A percentile compares a stretch with the other conserved stretches of the same genome.
These are phyloP conservation scores for Noccaea bulbosa DNA, from an alignment of 345 rosid genomes.

Conservation along the genomic window DNA sequence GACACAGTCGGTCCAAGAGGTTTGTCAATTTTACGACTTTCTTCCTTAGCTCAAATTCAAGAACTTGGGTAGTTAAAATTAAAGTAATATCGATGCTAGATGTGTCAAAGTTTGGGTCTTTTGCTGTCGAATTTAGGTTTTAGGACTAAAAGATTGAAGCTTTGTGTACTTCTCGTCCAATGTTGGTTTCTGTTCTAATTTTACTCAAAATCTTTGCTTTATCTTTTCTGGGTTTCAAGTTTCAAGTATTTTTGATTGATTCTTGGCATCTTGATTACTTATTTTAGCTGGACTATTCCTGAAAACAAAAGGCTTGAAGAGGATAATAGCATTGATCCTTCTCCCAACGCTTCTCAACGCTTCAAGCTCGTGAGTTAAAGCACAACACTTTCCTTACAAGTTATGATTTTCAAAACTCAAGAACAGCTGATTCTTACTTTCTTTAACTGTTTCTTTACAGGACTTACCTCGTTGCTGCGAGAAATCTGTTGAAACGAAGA, in stretches of 20 bases:
- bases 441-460: slow-evolving; percentile 42
- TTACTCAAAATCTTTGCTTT: slow-evolving; percentile 35
- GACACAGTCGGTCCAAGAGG: slow-evolving; percentile 95
- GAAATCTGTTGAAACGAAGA: slow-evolving; percentile 50
- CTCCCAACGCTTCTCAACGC: slow-evolving; percentile 52
- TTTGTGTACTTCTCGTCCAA: slow-evolving; percentile 23
- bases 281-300: slow-evolving; percentile 62
- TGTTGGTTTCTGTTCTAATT: slow-evolving; percentile 11
- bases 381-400: slow-evolving; percentile 5
- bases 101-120: slow-evolving; percentile 37
- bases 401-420: not conserved
- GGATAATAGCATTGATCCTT: slow-evolving; percentile 48
- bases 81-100: slow-evolving; percentile 23
- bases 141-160: slow-evolving; percentile 17
- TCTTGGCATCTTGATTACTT: slow-evolving; percentile 39
- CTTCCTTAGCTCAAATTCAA: slow-evolving; percentile 21
- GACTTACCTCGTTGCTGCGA: slow-evolving; percentile 55
- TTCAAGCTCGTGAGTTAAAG: slow-evolving; percentile 61
- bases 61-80: slow-evolving; percentile 4
- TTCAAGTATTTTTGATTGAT: slow-evolving; percentile 32
- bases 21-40: slow-evolving; percentile 42
- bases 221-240: slow-evolving; percentile 20
- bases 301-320: slow-evolving; percentile 62
- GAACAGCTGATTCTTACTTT: not conserved
- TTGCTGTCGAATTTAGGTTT: slow-evolving; percentile 1